Base-by-base conservation (phyloP, 495 filamentous ascomycete species). In the Saxispiralis lemnorum region DNA sequence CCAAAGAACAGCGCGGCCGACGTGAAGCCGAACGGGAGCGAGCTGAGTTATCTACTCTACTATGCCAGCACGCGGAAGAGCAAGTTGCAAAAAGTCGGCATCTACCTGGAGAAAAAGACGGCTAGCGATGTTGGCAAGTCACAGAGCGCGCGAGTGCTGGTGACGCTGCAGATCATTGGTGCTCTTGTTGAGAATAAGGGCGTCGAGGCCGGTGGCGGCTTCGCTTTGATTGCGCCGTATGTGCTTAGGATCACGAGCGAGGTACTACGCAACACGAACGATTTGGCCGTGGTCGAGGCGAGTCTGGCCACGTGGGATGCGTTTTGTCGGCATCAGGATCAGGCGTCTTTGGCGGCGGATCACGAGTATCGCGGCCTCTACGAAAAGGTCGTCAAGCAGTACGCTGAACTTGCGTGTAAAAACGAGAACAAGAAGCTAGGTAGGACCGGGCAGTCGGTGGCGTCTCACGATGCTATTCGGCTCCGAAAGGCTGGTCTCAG, bases 1-100 rank as follows among this genome's bases (percentile, higher is more conserved):
- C 79, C 83, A 43, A 93, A 93, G 63, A 83, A 81, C 46, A 82
- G 82, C 37, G 30, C 43, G 7, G 72, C 79, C 56, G 83, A 92
- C 49, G 82, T 93, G 45, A 88, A 85, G 61, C 84, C 87, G 7
- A 95, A 95, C 57, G 78, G 82, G 35, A 89, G 81, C 61, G 87
- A 95, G 66, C 75, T 95, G 34, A 92, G 83, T 57, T 95, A 95
- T 58, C 72, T 95, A 40, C 74, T 94, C 20, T 95, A 88, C 70
- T 93, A 95, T 69, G 83, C 81, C 34, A 87, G 83, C 58, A 89
- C 86, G 51, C 81, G 87, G 41, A 73, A 83, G 45, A 86, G 81
- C 61, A 95, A 93, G 71, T 71, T 95, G 43, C 83, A 86, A 56
- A 95, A 95, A 59, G 83, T 95, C 38, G 83, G 83, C 57, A 73